Base-by-base conservation (phyloP, 345 rosid genomes). In the Lumnitzera racemosa region DNA sequence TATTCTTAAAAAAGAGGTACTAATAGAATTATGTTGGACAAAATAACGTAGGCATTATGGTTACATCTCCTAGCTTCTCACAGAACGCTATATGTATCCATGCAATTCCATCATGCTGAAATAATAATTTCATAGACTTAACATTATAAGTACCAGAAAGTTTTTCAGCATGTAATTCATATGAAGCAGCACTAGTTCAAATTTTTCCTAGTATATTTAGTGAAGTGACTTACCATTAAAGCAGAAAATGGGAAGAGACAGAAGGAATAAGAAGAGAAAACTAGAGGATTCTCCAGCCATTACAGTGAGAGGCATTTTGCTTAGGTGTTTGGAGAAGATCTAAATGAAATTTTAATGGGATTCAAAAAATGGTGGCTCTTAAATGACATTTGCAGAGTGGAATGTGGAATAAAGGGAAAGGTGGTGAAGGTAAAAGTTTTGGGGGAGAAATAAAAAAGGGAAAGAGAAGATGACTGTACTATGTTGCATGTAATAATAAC, bases 261-360 rank as follows among this genome's bases (percentile, higher is more conserved):
- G 46, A 73, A 74, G 63, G 69, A 75, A 68, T 47, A 79, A 59
- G 69, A 66, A 59, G 73, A 72, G 57, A 59, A 29, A 65, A 36
- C 15, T 60, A 17, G 76, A 64, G 66, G 74, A 67, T 47, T 55
- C 62, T 70, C 53, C 41, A 62, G 77, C 86, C 95, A 87, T 83
- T 68, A 67, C 55, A 56, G 58, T 5, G 60, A 12, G 55, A 57
- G 43, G 24, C 52, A 57, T 51, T 63, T 75, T 57, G 59, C 43
- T 36, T 36, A 11, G 49, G n/a, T 17, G 12, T 29, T 52, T 16
- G 67, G 74, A 65, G 69, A 67, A 68, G 67, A 55, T 15, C 54
- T 67, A 53, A 55, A 11, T 57, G 63, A 67, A 61, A 43, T 51
- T 66, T 61, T 48, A 66, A 23, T 47, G 63, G 53, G 67, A 68